phyloP scores from a whole-genome alignment of 1,284 basidiomycete species.

The Papiliotrema terrestris region DNA sequence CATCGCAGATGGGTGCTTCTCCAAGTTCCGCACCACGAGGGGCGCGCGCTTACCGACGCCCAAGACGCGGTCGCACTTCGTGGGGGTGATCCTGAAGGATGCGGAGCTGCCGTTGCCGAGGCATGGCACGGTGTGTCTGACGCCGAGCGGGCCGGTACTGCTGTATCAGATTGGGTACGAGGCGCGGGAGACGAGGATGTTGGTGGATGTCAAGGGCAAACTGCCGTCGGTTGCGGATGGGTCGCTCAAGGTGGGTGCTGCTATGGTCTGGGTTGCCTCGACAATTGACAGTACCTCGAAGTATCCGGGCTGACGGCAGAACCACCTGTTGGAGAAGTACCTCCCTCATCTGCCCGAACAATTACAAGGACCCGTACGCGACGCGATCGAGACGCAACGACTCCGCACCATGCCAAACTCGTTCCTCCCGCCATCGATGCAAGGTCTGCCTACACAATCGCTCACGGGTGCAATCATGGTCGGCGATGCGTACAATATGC shows the following conservation, averaged over 20 bases:
- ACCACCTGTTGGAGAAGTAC: constrained; percentile 66
- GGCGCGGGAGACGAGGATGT: constrained; percentile 74
- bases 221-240: constrained; percentile 65
- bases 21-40: constrained; percentile 62
- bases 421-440: constrained; percentile 80
- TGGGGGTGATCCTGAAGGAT: constrained; percentile 74
- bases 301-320: constrained; percentile 48
- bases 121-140: constrained; percentile 81
- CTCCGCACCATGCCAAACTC: constrained; percentile 93
- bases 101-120: constrained; percentile 72
- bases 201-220: constrained; percentile 85
- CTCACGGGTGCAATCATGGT: constrained; percentile 71
- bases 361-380: constrained; percentile 61
- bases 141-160: constrained; percentile 73
- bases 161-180: constrained; percentile 74
- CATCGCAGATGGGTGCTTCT: constrained; percentile 93
- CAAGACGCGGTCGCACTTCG: constrained; percentile 69
- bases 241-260: constrained; percentile 59
- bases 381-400: constrained; percentile 65
- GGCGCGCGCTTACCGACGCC: constrained; percentile 50
- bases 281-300: not conserved
- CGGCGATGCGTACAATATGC: constrained; percentile 99
- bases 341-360: constrained; percentile 72
- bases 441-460: constrained; percentile 58
- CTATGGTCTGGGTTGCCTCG: not conserved